Evolutionary conservation across 129 eudicot species (phyloP).

Genomic region (Pseudognaphalium luteoalbum): DNA sequence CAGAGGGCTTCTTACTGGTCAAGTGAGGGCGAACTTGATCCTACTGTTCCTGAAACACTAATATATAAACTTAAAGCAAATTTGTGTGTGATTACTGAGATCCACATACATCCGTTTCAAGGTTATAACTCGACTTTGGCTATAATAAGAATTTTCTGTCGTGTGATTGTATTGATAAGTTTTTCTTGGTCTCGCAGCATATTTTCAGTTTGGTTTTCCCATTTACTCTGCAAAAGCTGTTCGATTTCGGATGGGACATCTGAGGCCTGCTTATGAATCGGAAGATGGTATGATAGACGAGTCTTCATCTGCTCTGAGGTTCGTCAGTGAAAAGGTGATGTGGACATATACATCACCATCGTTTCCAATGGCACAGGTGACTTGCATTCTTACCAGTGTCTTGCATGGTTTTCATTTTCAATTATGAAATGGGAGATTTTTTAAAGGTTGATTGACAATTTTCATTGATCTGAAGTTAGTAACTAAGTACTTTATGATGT

Average conservation of each 20-base stretch:
- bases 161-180: conserved; percentile 10
- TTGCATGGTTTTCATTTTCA: background rate
- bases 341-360: conserved; percentile 82
- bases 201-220: conserved; percentile 66
- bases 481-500: too few species aligned
- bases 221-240: conserved; percentile 79
- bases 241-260: conserved; percentile 63
- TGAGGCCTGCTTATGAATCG: conserved; percentile 32
- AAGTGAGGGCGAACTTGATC: conserved; percentile 61
- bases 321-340: conserved; percentile 47
- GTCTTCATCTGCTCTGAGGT: conserved; percentile 36
- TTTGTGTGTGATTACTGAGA: conserved; percentile 66
- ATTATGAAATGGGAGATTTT: background rate
- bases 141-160: background rate
- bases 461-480: background rate
- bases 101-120: conserved; percentile 75
- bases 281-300: conserved; percentile 35
- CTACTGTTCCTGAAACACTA: conserved; percentile 63
- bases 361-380: conserved; percentile 79
- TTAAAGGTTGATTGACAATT: background rate
- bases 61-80: conserved; percentile 55
- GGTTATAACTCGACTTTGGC: conserved; percentile 43
- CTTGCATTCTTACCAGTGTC: conserved; percentile 11
- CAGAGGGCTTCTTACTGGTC: conserved; percentile 84
- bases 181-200: conserved; percentile 47